Conservation (phyloP, 768 basidiomycete species). For the Rhodosporidiobolus odoratus region DNA sequence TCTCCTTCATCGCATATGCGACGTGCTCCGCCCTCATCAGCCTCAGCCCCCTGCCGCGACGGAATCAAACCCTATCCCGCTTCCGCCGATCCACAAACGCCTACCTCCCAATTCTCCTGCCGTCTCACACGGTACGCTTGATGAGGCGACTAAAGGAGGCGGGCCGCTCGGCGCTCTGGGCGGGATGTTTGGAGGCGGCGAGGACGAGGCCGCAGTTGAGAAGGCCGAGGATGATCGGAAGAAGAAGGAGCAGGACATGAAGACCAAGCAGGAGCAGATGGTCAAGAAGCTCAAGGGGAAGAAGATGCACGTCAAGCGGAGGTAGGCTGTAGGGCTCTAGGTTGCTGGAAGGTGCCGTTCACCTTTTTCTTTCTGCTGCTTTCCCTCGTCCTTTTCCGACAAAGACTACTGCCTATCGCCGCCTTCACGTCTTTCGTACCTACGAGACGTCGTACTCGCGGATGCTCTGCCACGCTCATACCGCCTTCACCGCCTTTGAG, state of each 20-base stretch:
- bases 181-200: conserved; percentile 34
- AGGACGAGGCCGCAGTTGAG: conserved; percentile 9
- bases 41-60: conserved; percentile 37
- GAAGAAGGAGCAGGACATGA: conserved; percentile 18
- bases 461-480: no score
- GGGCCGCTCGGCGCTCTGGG: conserved; percentile 38
- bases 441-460: no score
- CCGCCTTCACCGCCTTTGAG: no score
- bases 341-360: background rate
- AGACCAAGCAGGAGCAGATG: conserved; percentile 16
- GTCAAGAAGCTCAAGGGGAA: conserved; percentile 9
- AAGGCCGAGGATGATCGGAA: conserved; percentile 1
- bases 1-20: conserved; percentile 29
- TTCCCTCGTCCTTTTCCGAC: no score
- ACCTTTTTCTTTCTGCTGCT: no score
- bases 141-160: conserved; percentile 31
- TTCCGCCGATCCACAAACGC: conserved; percentile 41
- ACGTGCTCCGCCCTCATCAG: conserved; percentile 30
- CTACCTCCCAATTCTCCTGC: conserved; percentile 41
- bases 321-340: no score
- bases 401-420: no score
- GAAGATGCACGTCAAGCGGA: conserved; percentile 20
- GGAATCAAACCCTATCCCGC: conserved; percentile 35
- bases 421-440: no score
- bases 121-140: conserved; percentile 39